Evolutionary conservation across 257 asterid genomes (phyloP).

Genomic region (Solanum ossicruentum): DNA sequence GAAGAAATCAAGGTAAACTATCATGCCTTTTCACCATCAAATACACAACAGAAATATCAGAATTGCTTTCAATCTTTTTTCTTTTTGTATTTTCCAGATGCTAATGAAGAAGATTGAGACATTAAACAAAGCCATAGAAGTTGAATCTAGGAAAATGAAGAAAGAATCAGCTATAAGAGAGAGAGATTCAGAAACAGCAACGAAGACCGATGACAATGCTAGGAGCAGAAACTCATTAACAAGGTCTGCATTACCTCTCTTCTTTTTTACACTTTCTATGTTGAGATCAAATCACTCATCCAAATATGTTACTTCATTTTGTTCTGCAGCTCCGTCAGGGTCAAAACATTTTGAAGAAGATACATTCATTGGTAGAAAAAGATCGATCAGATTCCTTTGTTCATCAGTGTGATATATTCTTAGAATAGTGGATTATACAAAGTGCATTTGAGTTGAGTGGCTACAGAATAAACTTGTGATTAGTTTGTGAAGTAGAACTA

Average conservation of each 20-base stretch:
- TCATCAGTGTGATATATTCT: background rate
- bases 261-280: background rate
- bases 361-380: background rate
- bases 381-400: background rate
- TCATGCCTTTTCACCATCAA: background rate
- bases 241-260: conserved; percentile 23
- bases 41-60: background rate
- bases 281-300: background rate
- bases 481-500: background rate
- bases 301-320: background rate
- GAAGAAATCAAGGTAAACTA: conserved; percentile 59
- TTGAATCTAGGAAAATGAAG: conserved; percentile 50
- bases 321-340: background rate
- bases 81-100: conserved; percentile 20
- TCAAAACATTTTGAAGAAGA: background rate
- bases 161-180: conserved; percentile 57
- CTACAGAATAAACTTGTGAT: background rate
- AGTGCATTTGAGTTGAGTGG: background rate
- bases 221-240: conserved; percentile 26
- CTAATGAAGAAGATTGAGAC: conserved; percentile 61
- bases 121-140: conserved; percentile 48
- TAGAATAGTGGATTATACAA: background rate
- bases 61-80: background rate
- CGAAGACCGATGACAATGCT: conserved; percentile 28
- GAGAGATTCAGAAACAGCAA: conserved; percentile 18